phyloP scores from a whole-genome alignment of 73 alveolate species.

The Paramecium bursaria region DNA sequence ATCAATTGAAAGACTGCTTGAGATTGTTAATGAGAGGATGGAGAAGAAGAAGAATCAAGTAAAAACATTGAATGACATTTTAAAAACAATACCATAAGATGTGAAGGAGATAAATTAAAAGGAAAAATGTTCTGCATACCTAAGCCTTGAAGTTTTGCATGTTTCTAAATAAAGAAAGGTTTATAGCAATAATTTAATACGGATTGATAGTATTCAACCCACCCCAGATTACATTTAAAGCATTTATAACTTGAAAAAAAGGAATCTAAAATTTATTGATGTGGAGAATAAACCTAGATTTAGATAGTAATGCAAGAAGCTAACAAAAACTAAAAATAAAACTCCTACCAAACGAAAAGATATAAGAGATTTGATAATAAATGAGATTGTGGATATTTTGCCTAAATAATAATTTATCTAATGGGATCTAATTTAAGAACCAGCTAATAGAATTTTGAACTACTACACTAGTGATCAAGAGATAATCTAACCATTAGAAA shows the following conservation, averaged over 20 bases:
- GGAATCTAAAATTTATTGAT: background rate
- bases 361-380: conserved; percentile 6
- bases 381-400: conserved; percentile 26
- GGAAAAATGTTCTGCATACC: conserved; percentile 38
- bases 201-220: background rate
- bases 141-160: conserved; percentile 22
- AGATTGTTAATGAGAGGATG: background rate
- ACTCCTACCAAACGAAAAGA: conserved; percentile 2
- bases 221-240: conserved; percentile 12
- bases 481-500: conserved; percentile 16
- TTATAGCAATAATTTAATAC: no score
- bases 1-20: background rate
- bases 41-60: conserved; percentile 6
- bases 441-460: conserved; percentile 14
- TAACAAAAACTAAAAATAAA: background rate
- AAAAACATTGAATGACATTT: background rate
- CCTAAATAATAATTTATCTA: background rate
- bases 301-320: conserved; percentile 41
- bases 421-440: conserved; percentile 11
- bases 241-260: conserved; percentile 23
- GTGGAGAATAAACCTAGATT: conserved; percentile 39
- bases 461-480: conserved; percentile 29
- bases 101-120: conserved; percentile 1
- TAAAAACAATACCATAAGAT: background rate
- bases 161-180: conserved; percentile 40